Conservation (phyloP, 2,329 filamentous ascomycete genomes). For the Hypoxylon sp. region DNA sequence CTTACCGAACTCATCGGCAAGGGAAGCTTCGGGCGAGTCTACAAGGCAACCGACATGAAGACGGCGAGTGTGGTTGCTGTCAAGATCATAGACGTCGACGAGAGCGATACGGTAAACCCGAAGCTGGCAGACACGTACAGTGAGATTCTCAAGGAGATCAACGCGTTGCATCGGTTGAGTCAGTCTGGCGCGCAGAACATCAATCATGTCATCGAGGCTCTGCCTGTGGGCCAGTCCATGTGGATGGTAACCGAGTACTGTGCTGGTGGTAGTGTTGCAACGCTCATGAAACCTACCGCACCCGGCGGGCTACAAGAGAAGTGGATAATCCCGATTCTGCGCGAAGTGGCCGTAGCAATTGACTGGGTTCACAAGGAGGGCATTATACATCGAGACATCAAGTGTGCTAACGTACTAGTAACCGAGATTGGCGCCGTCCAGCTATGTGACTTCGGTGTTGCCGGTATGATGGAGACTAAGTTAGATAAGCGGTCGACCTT, state of each 20-base stretch:
- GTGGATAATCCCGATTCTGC: slow-evolving; percentile 72
- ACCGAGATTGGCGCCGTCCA: slow-evolving; percentile 80
- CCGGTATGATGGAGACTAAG: slow-evolving; percentile 77
- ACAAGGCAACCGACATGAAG: slow-evolving; percentile 64
- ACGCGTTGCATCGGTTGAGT: slow-evolving; percentile 74
- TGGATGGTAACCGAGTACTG: slow-evolving; percentile 92
- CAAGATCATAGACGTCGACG: slow-evolving; percentile 87
- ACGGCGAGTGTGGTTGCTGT: slow-evolving; percentile 70
- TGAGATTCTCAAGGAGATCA: slow-evolving; percentile 74
- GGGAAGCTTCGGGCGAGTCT: slow-evolving; percentile 77
- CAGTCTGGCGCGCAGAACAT: slow-evolving; percentile 80
- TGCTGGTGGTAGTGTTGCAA: slow-evolving; percentile 82
- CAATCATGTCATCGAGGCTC: slow-evolving; percentile 81
- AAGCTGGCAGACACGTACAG: slow-evolving; percentile 72
- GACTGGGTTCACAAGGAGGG: slow-evolving; percentile 73
- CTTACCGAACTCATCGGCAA: slow-evolving; percentile 78
- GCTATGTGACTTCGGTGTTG: slow-evolving; percentile 85
- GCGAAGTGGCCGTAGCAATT: slow-evolving; percentile 71
- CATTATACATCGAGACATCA: slow-evolving; percentile 76
- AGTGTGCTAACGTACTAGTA: slow-evolving; percentile 81
- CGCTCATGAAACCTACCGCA: slow-evolving; percentile 71
- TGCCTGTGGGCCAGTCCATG: slow-evolving; percentile 79
- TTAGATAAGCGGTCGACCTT: slow-evolving; percentile 81
- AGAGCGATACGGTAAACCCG: slow-evolving; percentile 72
- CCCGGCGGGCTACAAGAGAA: slow-evolving; percentile 73